Evolutionary conservation across 1,284 basidiomycete genomes (phyloP).

Genomic region (Sutorius eximius): DNA sequence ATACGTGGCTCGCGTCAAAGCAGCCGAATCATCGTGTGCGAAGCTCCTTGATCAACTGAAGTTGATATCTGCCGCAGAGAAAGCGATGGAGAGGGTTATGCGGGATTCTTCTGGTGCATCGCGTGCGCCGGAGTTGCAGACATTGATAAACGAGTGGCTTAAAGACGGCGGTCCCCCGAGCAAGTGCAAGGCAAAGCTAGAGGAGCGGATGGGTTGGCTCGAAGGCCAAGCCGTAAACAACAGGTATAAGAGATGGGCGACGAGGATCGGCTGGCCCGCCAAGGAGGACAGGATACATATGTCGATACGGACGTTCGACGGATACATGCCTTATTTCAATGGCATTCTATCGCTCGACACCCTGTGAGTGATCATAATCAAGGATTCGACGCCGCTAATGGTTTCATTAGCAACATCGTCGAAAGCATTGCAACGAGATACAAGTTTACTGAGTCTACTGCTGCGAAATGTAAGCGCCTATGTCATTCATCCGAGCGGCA

Average conservation of each 20-base stretch:
- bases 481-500: neutral
- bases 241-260: neutral
- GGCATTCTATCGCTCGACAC: neutral
- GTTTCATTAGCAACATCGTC: neutral
- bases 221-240: neutral
- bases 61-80: neutral
- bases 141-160: neutral
- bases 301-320: neutral
- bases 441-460: neutral
- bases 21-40: neutral
- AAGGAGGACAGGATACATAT: neutral
- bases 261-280: neutral
- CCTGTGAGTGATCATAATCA: neutral
- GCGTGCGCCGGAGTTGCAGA: neutral
- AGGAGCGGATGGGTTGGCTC: neutral
- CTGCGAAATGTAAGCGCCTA: neutral
- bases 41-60: neutral
- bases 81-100: neutral
- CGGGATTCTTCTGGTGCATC: neutral
- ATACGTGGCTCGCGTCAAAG: neutral
- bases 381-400: neutral
- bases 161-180: neutral
- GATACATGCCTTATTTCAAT: neutral
- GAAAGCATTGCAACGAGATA: neutral
- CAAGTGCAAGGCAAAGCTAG: neutral